Evolutionary conservation across 805 yeast species (phyloP), one percentile per base, ranked within the genome.

Genomic region (Candida argentea): DNA sequence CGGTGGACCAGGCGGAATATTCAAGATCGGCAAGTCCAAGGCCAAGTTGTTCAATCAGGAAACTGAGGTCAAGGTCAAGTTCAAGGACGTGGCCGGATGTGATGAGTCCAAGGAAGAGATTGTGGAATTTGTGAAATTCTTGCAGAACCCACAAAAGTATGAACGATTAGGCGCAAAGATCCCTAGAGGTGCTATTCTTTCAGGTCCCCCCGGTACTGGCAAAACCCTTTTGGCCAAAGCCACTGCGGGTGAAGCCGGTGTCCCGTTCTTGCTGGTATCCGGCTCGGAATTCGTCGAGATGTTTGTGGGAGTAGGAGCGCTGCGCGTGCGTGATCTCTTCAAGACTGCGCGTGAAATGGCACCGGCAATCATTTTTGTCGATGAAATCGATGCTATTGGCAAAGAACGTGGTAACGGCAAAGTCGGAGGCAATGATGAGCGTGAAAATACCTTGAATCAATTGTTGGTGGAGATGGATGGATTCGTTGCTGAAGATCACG

Each of bases 121-220:
- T 40, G 82, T 85, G 94, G 96, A 86, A 56, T 86, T 86, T 61
- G 96, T 86, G 30, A 75, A 77, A 49, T 86, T 86, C 47, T 67
- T 86, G 55, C 86, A 84, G 53, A 70, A 83, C 35, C 95, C 96
- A 6, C 58, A 63, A 27, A 82, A 83, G 50, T 86, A 84, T 55
- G 94, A 85, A 54, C 73, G 68, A 36, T 63, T 86, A 32, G 96
- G 96, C 25, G 96, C 95, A 7, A 83, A 85, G 53, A 86, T 86
- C 37, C 96, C 96, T 30, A 69, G 95, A 52, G 96, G 96, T 50
- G 96, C 95, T 5, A 82, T 86, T 39, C 59, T 86, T 28, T 79
- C 93, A 8, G 96, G 96, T 40, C 93, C 95, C 11, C 96, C 96
- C 24, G 96, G 96, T 64, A 86, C 96, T 3, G 96, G 96, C 73